Evolutionary conservation across 2,329 filamentous ascomycete genomes (phyloP), one percentile per base, ranked within the genome.

Genomic region (Pseudocercospora musae): DNA sequence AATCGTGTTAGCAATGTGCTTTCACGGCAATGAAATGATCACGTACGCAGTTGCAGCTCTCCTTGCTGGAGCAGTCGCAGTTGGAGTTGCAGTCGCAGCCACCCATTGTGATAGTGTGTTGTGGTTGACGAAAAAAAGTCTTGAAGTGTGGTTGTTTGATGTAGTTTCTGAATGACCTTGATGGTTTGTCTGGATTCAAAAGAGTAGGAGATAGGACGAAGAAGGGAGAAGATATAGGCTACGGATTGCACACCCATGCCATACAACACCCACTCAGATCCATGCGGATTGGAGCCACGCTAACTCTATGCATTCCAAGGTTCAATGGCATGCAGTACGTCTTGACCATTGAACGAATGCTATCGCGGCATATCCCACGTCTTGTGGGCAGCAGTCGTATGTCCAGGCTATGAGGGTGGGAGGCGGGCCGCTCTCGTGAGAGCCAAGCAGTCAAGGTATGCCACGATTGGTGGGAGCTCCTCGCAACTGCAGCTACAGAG

Each of bases 21-120:
- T 52, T 25, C 4, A 25, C 23, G 13, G 25, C 27, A 57, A 20
- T 3, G 25, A 8, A 27, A 50, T 7, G 60, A 10, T 15, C 42
- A 68, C 71, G 57, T 68, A 72, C 71, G 72, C 72, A 74, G 62
- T 56, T 69, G 72, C 72, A 74, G 66, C 60, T 68, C 55, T 67
- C 67, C 55, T 65, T 68, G 61, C 46, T 57, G 20, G 66, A 64
- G 67, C 71, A 73, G 54, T 60, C 58, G 69, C 71, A 73, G 64
- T 61, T 63, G 57, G 64, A 59, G 69, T 72, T 73, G 62, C 68
- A 70, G 71, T 70, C 63, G 66, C 71, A 74, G 64, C 68, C 65
- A 67, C 70, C 72, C 72, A 73, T 74, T 57, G 59, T 73, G 67
- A 70, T 67, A 57, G 64, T 60, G 57, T 58, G 57, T 31, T 57